These are phyloP conservation scores for Leishmania amazonensis DNA, from an alignment of 208 protist species.

Conservation along the genomic window DNA sequence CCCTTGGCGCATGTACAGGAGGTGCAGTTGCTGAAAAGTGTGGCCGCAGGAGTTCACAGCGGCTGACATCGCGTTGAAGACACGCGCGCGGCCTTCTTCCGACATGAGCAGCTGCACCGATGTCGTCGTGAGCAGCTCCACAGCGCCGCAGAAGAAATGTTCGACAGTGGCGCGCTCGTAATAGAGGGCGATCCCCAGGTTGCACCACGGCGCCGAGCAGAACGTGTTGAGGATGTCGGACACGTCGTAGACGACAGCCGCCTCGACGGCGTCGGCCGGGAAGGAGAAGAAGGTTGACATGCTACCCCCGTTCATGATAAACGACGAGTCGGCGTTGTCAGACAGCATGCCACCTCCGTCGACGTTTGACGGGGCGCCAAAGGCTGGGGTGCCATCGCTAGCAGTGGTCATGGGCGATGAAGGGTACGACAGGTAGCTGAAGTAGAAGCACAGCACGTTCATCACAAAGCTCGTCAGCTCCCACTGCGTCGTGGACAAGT, in stretches of 20 bases:
- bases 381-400: not conserved
- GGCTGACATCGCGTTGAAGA: slow-evolving; percentile 66
- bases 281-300: slow-evolving; percentile 43
- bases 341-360: not conserved
- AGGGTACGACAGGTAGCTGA: slow-evolving; percentile 37
- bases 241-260: slow-evolving; percentile 68
- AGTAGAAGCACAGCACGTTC: slow-evolving; percentile 43
- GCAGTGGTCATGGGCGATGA: slow-evolving; percentile 4
- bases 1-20: slow-evolving; percentile 47
- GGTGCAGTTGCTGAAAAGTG: slow-evolving; percentile 45
- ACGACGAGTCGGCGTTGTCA: slow-evolving; percentile 13
- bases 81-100: slow-evolving; percentile 31
- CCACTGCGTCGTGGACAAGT: slow-evolving; percentile 44
- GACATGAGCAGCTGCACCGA: slow-evolving; percentile 74
- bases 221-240: slow-evolving; percentile 63
- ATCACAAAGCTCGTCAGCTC: slow-evolving; percentile 61
- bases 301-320: slow-evolving; percentile 10
- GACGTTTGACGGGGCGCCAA: not conserved
- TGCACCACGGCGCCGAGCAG: slow-evolving; percentile 73
- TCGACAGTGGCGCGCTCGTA: slow-evolving; percentile 69
- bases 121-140: slow-evolving; percentile 63
- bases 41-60: slow-evolving; percentile 41
- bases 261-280: slow-evolving; percentile 38
- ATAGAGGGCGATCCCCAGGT: slow-evolving; percentile 73
- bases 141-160: slow-evolving; percentile 54